Evolutionary conservation across 2,329 filamentous ascomycete species (phyloP), one percentile per base, ranked within the genome.

Genomic region (Stagonosporopsis vannaccii): DNA sequence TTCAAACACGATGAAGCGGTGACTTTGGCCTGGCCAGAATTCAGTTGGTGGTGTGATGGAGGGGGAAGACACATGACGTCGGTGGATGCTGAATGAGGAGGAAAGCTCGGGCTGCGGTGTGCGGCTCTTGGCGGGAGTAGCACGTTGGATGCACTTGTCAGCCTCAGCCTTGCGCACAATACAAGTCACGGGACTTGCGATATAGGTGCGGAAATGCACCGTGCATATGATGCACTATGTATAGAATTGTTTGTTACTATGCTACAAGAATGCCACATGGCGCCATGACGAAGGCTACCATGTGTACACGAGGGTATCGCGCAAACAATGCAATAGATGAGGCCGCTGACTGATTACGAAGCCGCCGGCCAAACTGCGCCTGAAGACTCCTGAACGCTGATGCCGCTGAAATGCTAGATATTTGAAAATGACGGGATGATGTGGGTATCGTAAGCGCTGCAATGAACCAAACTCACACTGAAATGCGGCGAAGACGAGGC

Each of bases 401-500:
- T 53, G 49, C 44, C 28, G 44, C 48, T 49, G 33, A 42, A 58
- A 45, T 35, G 41, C 37, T 41, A 32, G 22, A 57, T 51, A 39
- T 50, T 25, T 25, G 47, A 47, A 51, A 49, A 51, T 47, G 53
- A 46, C 41, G 37, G 36, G 58, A 57, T 30, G 48, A 53, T 51
- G 48, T 63, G 61, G 63, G 63, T 66, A 66, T 66, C 61, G 55
- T 58, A 58, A 58, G 48, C 46, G 50, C 56, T 54, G 48, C 33
- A 53, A 47, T 39, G 41, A 52, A 35, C 44, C 19, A 52, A 49
- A 35, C 49, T 33, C 44, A 48, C 33, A 44, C 48, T 45, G 15
- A 26, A 41, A 19, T 23, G 33, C 37, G 39, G 42, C 12, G 33
- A 39, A 47, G 22, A 33, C 32, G 25, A 26, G 28, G 33, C 43